Conservation (phyloP, 257 asterid species). For the Salvia rosmarinus region DNA sequence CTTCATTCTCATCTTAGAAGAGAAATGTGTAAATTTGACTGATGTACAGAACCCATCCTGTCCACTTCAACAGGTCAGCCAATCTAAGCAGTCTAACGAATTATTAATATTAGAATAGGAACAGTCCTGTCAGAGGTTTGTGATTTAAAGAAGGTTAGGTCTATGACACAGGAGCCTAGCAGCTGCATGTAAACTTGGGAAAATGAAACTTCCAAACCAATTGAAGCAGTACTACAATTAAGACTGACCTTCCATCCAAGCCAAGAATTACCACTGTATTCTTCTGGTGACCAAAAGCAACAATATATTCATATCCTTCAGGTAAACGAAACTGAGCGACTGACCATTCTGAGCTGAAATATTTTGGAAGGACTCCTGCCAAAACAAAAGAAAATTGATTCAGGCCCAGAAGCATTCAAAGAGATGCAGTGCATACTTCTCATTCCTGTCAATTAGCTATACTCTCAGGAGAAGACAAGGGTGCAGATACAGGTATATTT, state of each 20-base stretch:
- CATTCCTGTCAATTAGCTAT: constrained; percentile 9
- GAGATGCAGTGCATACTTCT: background rate
- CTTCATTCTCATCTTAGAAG: background rate
- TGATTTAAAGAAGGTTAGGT: background rate
- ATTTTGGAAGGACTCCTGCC: constrained; percentile 86
- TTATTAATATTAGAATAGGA: background rate
- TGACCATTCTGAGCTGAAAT: constrained; percentile 98
- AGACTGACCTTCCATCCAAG: constrained; percentile 86
- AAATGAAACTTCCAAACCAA: background rate
- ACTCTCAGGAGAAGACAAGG: background rate
- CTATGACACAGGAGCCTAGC: background rate
- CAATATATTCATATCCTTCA: constrained; percentile 79
- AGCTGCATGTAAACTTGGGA: background rate
- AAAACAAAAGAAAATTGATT: constrained; percentile 9
- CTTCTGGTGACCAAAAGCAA: constrained; percentile 90
- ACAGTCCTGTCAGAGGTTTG: background rate
- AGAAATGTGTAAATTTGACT: background rate
- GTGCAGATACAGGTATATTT: background rate
- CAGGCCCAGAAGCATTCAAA: background rate
- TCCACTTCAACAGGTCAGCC: background rate
- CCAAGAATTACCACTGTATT: constrained; percentile 85
- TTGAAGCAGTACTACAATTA: background rate
- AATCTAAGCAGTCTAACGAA: background rate
- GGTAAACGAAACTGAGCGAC: constrained; percentile 89
- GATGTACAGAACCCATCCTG: background rate